Evolutionary conservation across 2,329 filamentous ascomycete genomes (phyloP).

Genomic region (Phialocephala subalpina): DNA sequence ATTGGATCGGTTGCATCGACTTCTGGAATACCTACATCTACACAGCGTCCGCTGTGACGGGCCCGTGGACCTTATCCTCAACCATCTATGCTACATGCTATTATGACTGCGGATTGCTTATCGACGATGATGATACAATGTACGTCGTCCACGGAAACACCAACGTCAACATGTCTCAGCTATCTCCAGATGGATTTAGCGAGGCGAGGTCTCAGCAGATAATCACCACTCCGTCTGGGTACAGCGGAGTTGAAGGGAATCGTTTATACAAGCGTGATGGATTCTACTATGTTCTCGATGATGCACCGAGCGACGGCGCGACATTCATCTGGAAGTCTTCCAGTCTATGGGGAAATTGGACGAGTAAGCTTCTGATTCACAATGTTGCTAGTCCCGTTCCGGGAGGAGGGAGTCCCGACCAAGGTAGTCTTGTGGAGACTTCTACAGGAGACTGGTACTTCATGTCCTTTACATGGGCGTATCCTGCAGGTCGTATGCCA

Average conservation of each 20-base stretch:
- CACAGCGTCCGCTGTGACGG: slow-evolving; percentile 51
- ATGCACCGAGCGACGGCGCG: slow-evolving; percentile 51
- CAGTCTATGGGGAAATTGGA: slow-evolving; percentile 61
- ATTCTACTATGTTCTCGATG: slow-evolving; percentile 62
- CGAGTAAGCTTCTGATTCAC: slow-evolving; percentile 52
- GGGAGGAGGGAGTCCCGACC: slow-evolving; percentile 52
- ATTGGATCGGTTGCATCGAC: slow-evolving; percentile 66
- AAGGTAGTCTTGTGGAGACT: slow-evolving; percentile 63
- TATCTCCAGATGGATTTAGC: slow-evolving; percentile 56
- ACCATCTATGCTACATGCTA: slow-evolving; percentile 54
- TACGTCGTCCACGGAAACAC: slow-evolving; percentile 63
- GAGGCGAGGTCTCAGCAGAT: slow-evolving; percentile 55
- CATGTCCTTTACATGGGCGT: slow-evolving; percentile 63
- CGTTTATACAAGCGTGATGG: slow-evolving; percentile 66
- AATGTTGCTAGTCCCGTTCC: slow-evolving; percentile 51
- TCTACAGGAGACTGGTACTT: slow-evolving; percentile 64
- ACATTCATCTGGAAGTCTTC: slow-evolving; percentile 59
- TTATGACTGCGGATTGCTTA: slow-evolving; percentile 64
- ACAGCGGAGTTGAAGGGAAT: slow-evolving; percentile 55
- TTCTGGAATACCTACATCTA: slow-evolving; percentile 61
- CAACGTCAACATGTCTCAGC: slow-evolving; percentile 58
- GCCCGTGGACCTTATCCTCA: slow-evolving; percentile 52
- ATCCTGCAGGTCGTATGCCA: slow-evolving; percentile 64
- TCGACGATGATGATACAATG: slow-evolving; percentile 66
- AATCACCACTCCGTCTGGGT: slow-evolving; percentile 49